These are phyloP conservation scores for Komagataella phaffii DNA, from an alignment of 805 yeast genomes.

Conservation along the genomic window DNA sequence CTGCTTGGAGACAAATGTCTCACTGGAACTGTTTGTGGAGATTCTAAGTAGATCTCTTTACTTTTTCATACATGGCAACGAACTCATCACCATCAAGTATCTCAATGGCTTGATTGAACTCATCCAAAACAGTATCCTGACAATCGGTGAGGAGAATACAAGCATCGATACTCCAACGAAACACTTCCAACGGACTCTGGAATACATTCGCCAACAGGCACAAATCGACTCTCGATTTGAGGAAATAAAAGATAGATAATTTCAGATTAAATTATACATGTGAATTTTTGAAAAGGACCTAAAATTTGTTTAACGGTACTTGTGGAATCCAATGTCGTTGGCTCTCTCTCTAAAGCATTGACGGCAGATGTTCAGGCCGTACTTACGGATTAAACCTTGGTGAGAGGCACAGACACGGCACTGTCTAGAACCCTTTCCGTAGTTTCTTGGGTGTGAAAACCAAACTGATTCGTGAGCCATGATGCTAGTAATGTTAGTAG, in stretches of 20 bases:
- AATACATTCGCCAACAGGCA: conserved; percentile 56
- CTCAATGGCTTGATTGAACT: conserved; percentile 80
- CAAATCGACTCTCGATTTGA: conserved; percentile 58
- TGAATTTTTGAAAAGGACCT: background rate
- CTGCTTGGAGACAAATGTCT: conserved; percentile 69
- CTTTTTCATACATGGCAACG: conserved; percentile 72
- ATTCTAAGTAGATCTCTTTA: conserved; percentile 77
- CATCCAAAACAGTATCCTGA: conserved; percentile 48
- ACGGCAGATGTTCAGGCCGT: conserved; percentile 99
- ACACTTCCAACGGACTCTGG: conserved; percentile 62
- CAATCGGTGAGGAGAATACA: conserved; percentile 7
- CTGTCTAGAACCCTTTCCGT: conserved; percentile 99
- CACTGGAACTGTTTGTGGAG: conserved; percentile 78
- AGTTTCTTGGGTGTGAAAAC: conserved; percentile 99
- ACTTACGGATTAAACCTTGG: conserved; percentile 99
- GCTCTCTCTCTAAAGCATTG: conserved; percentile 99
- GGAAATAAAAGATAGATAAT: conserved; percentile 19
- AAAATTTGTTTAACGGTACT: conserved; percentile 66
- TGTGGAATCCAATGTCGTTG: conserved; percentile 96
- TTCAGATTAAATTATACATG: conserved; percentile 1
- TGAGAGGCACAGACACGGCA: conserved; percentile 99
- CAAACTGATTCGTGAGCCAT: conserved; percentile 99
- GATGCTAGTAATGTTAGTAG: conserved; percentile 24
- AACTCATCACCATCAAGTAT: conserved; percentile 55
- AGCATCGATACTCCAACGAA: conserved; percentile 23